These are phyloP conservation scores for Hanseniaspora opuntiae DNA, from an alignment of 805 yeast genomes.

Conservation along the genomic window DNA sequence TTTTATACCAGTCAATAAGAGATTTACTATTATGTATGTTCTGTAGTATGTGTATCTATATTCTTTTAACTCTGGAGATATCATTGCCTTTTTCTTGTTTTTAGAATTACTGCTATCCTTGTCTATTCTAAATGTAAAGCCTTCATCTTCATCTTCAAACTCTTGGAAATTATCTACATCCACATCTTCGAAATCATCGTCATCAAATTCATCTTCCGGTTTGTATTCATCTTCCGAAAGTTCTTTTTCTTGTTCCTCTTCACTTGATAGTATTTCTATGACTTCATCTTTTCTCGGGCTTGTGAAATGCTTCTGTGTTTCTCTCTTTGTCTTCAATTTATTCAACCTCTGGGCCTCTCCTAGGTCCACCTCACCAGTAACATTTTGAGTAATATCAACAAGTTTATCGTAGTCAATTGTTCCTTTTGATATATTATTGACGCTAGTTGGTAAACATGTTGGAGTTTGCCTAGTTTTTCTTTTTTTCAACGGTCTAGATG, in stretches of 20 bases:
- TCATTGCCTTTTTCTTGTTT: not conserved
- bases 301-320: not conserved
- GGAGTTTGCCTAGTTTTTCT: not conserved
- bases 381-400: constrained; percentile 1
- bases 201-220: not conserved
- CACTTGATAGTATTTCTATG: not conserved
- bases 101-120: not conserved
- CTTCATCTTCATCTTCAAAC: not conserved
- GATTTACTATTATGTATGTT: not conserved
- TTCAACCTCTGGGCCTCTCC: not conserved
- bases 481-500: constrained; percentile 4
- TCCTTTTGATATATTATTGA: not conserved
- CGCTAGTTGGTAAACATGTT: not conserved
- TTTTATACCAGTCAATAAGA: constrained; percentile 46
- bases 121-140: constrained; percentile 6
- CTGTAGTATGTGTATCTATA: not conserved
- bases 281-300: not conserved
- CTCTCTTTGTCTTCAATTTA: not conserved
- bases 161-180: not conserved
- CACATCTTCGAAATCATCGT: constrained; percentile 13
- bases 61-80: not conserved
- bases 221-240: not conserved
- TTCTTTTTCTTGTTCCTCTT: not conserved
- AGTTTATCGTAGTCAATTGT: constrained; percentile 1
- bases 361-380: not conserved